Evolutionary conservation across 306 rosid species (phyloP).

Genomic region (Bauhinia variegata): DNA sequence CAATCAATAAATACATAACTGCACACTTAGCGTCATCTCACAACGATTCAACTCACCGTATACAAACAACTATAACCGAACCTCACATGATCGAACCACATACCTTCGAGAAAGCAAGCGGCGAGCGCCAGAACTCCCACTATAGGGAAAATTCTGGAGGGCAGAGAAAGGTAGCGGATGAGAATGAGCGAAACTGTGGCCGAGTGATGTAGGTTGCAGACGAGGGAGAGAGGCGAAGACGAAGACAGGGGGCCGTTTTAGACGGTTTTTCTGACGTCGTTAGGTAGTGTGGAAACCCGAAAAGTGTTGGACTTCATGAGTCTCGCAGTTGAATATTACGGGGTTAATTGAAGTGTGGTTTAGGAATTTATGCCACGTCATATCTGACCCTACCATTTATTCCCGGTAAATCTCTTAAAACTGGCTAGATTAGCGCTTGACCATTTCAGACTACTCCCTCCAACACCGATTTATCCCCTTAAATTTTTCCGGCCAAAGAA

Average conservation of each 20-base stretch:
- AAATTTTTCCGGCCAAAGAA: too few species aligned
- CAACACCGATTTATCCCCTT: too few species aligned
- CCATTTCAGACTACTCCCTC: too few species aligned
- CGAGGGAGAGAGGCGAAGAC: background rate
- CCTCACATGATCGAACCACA: conserved; percentile 32
- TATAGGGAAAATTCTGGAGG: conserved; percentile 30
- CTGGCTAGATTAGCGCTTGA: too few species aligned
- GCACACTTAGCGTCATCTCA: background rate
- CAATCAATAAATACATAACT: background rate
- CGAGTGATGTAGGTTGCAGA: conserved; percentile 9
- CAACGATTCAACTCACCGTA: conserved; percentile 1
- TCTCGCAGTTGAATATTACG: background rate
- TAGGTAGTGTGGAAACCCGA: background rate
- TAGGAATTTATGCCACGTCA: conserved; percentile 24
- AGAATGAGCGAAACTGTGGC: conserved; percentile 5
- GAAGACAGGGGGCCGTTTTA: background rate
- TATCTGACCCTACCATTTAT: background rate
- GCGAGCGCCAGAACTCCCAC: background rate
- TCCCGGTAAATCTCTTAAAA: background rate
- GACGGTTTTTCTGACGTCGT: conserved; percentile 12
- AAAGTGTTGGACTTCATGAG: background rate
- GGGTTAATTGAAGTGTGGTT: conserved; percentile 7
- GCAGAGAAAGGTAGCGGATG: background rate
- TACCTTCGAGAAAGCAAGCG: conserved; percentile 24
- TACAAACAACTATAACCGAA: conserved; percentile 21